Evolutionary conservation across 768 basidiomycete genomes (phyloP).

Genomic region (Cystobasidiopsis lactophilus): DNA sequence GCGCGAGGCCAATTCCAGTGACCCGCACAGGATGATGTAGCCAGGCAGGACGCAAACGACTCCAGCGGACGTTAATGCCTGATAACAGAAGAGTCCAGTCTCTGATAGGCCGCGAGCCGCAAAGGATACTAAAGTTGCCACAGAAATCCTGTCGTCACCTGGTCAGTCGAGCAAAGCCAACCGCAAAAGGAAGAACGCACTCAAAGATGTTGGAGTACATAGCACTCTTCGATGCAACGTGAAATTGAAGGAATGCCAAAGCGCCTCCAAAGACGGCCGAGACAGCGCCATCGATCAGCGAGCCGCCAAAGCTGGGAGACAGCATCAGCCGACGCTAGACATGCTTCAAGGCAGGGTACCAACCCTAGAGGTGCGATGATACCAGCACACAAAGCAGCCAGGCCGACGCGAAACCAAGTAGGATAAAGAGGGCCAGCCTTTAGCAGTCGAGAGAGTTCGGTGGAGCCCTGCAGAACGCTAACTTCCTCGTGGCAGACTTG

Average conservation of each 20-base stretch:
- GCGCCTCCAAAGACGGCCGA: slow-evolving; percentile 46
- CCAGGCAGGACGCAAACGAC: slow-evolving; percentile 27
- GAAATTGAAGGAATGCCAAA: slow-evolving; percentile 47
- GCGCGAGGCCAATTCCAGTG: slow-evolving; percentile 27
- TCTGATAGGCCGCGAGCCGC: slow-evolving; percentile 27
- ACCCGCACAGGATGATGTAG: slow-evolving; percentile 23
- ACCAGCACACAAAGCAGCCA: slow-evolving; percentile 50
- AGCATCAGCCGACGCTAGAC: neutral
- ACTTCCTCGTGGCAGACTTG: slow-evolving; percentile 77
- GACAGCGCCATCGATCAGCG: slow-evolving; percentile 42
- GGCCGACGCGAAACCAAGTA: slow-evolving; percentile 36
- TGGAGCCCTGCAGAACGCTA: slow-evolving; percentile 52
- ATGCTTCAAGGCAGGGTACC: slow-evolving; percentile 18
- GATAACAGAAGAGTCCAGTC: slow-evolving; percentile 27
- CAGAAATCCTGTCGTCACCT: slow-evolving; percentile 20
- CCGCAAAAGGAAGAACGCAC: slow-evolving; percentile 29
- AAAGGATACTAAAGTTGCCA: slow-evolving; percentile 28
- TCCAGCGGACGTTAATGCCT: slow-evolving; percentile 26
- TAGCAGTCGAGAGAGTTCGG: slow-evolving; percentile 41
- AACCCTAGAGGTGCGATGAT: slow-evolving; percentile 69
- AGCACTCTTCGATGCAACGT: slow-evolving; percentile 48
- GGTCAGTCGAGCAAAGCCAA: neutral
- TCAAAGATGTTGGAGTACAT: slow-evolving; percentile 82
- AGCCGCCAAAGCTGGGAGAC: slow-evolving; percentile 29
- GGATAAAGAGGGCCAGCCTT: slow-evolving; percentile 43